Evolutionary conservation across 306 rosid genomes (phyloP), one percentile per base, ranked within the genome.

Genomic region (Begonia fuchsioides): DNA sequence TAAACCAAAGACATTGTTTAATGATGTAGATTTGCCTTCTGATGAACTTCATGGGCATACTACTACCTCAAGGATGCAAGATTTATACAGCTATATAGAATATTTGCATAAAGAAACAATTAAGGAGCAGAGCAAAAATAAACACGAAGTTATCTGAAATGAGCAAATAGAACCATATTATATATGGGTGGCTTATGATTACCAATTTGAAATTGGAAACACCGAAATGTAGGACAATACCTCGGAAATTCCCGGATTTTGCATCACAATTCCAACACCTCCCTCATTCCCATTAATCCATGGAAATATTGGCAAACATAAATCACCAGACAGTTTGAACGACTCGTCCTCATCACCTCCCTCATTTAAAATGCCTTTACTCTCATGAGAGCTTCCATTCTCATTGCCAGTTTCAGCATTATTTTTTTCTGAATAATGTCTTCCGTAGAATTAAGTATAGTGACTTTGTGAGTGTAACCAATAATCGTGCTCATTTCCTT

Each of bases 231-330:
- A 26, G 35, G 35, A 26, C 35, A 4, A 35, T 77, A 90, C 98
- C 98, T 81, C 85, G 61, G 81, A 60, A 50, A 81, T 85, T 64
- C 94, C 98, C 12, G 98, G 95, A 72, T 72, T 85, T 72, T 85
- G 98, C 98, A 90, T 81, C 62, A 85, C 94, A 66, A 79, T 71
- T 64, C 95, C 98, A 66, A 85, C 79, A 57, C 16, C 94, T 73
- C 57, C 58, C 57, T 95, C 98, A 57, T 90, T 95, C 67, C 95
- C 98, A 69, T 84, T 90, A 46, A 81, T 69, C 98, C 95, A 90
- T 40, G 98, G 95, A 49, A 85, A 66, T 76, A 90, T 81, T 43
- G 97, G 87, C 68, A 77, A 48, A 57, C 75, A 73, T 39, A 52
- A 52, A 49, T 66, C 80, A 73, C 53, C 72, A 58, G 82, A 68